phyloP scores from a whole-genome alignment of 2,329 filamentous ascomycete species.

The Emmonsiellopsis sp. region DNA sequence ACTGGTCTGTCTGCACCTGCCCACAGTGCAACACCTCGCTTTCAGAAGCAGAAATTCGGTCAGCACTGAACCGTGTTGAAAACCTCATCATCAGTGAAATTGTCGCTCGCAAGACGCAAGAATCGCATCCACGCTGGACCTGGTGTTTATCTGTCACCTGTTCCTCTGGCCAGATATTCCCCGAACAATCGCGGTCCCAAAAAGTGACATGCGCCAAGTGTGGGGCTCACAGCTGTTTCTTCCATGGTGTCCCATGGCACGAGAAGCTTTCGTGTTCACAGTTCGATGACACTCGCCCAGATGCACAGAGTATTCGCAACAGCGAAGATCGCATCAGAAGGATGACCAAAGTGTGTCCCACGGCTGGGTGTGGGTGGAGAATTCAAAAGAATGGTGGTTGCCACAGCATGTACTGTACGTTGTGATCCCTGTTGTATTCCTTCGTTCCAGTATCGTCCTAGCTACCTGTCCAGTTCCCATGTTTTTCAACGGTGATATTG shows the following conservation, averaged over 20 bases:
- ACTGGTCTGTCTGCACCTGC: slow-evolving; percentile 7
- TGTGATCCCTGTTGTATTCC: not conserved
- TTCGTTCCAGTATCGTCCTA: not conserved
- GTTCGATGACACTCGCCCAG: slow-evolving; percentile 8
- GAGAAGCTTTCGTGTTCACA: slow-evolving; percentile 9
- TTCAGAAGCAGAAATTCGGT: not conserved
- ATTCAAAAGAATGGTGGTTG: slow-evolving; percentile 14
- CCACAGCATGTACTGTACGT: slow-evolving; percentile 10
- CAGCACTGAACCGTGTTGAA: slow-evolving; percentile 2
- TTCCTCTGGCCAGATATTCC: slow-evolving; percentile 1
- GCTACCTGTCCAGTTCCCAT: too few species aligned
- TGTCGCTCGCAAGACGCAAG: not conserved
- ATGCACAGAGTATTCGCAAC: not conserved
- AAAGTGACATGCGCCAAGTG: slow-evolving; percentile 10
- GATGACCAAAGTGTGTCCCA: slow-evolving; percentile 12
- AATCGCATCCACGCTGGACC: slow-evolving; percentile 4
- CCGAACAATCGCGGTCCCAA: not conserved
- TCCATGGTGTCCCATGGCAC: slow-evolving; percentile 12
- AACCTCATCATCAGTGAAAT: not conserved
- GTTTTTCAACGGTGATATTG: not conserved
- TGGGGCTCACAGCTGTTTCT: slow-evolving; percentile 8
- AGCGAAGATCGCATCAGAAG: slow-evolving; percentile 8
- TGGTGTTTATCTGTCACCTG: slow-evolving; percentile 3
- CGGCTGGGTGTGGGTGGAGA: slow-evolving; percentile 7
- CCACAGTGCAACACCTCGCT: slow-evolving; percentile 4